phyloP scores from a whole-genome alignment of 306 rosid genomes.

The Vachellia collinsii region DNA sequence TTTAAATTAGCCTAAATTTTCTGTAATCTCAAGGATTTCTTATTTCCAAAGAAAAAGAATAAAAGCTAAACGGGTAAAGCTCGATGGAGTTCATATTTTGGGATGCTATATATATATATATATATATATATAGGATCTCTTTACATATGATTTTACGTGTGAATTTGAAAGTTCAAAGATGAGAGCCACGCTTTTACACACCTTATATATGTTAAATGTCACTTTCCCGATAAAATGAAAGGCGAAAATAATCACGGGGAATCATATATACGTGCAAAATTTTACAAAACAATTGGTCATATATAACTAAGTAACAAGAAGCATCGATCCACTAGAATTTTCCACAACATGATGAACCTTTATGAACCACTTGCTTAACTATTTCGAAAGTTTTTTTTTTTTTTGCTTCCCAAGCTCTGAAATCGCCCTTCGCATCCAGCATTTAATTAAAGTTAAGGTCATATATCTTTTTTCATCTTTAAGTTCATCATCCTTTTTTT shows the following conservation, averaged over 20 bases:
- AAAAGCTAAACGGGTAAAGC: not conserved
- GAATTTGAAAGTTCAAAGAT: slow-evolving; percentile 2
- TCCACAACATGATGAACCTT: slow-evolving; percentile 16
- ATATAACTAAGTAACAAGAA: no score
- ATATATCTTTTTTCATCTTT: not conserved
- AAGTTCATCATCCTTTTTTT: not conserved
- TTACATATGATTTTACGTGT: not conserved
- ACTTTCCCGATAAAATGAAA: slow-evolving; percentile 2
- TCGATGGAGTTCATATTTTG: not conserved
- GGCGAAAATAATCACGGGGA: not conserved
- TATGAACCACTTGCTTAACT: not conserved
- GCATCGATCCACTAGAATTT: not conserved
- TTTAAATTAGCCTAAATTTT: not conserved
- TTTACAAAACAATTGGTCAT: not conserved
- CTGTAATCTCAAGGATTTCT: not conserved
- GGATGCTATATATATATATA: not conserved
- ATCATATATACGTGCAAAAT: not conserved
- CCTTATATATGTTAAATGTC: not conserved
- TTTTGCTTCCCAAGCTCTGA: not conserved
- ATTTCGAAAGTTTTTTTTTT: not conserved
- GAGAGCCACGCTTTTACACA: not conserved
- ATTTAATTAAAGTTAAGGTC: not conserved
- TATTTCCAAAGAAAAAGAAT: not conserved
- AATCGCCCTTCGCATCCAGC: not conserved
- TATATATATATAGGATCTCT: not conserved